Evolutionary conservation across 2,329 filamentous ascomycete species (phyloP).

Genomic region (Thelonectria discophora): DNA sequence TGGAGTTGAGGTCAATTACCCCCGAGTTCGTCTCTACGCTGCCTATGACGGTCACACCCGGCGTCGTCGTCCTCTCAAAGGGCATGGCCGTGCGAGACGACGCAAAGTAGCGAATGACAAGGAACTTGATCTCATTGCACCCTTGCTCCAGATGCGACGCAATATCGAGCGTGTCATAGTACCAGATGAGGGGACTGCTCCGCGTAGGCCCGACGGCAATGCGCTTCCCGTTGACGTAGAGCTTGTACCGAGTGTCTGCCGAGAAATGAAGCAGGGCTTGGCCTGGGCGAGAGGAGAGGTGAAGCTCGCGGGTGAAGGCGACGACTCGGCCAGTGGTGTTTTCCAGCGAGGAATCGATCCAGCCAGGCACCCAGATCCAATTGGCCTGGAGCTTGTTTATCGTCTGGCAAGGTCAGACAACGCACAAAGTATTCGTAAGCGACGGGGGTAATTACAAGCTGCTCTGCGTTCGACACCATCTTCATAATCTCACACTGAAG

Average conservation of each 20-base stretch:
- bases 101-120: slow-evolving; percentile 27
- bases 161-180: slow-evolving; percentile 39
- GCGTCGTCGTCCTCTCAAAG: slow-evolving; percentile 24
- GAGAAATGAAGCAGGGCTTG: slow-evolving; percentile 32
- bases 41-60: slow-evolving; percentile 22
- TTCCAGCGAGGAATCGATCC: slow-evolving; percentile 31
- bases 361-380: slow-evolving; percentile 50
- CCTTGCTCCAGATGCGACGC: slow-evolving; percentile 29
- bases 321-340: slow-evolving; percentile 32
- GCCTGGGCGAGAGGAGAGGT: slow-evolving; percentile 6
- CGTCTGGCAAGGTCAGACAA: slow-evolving; percentile 33
- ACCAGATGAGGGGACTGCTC: slow-evolving; percentile 37
- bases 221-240: slow-evolving; percentile 34
- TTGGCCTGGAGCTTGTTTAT: slow-evolving; percentile 48
- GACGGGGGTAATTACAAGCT: slow-evolving; percentile 10
- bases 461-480: slow-evolving; percentile 7
- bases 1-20: slow-evolving; percentile 3
- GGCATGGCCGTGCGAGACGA: slow-evolving; percentile 26
- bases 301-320: slow-evolving; percentile 25
- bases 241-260: slow-evolving; percentile 40
- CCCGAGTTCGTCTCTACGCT: neutral
- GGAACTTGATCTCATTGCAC: slow-evolving; percentile 25
- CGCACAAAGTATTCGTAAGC: too few relatives aligned
- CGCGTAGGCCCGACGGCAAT: slow-evolving; percentile 38
- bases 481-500: neutral